Evolutionary conservation across 768 basidiomycete species (phyloP).

Genomic region (Galerina sulciceps): DNA sequence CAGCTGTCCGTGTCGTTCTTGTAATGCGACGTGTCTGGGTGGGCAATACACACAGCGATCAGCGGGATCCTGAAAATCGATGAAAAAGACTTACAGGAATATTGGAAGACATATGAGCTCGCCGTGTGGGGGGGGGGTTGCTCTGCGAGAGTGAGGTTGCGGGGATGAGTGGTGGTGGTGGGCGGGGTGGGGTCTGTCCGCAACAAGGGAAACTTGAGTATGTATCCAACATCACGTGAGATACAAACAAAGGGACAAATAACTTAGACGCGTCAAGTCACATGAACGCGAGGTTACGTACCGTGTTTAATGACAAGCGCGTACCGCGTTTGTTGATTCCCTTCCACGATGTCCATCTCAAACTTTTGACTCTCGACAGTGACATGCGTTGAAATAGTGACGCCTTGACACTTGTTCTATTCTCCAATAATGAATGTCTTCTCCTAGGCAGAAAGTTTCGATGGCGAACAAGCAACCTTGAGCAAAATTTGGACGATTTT

Average conservation of each 20-base stretch:
- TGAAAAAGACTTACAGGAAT: conserved; percentile 42
- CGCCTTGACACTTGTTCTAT: too few relatives aligned
- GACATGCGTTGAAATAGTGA: too few relatives aligned
- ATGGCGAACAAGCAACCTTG: too few relatives aligned
- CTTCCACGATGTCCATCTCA: background rate
- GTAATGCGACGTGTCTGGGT: conserved; percentile 74
- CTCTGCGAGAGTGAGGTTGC: conserved; percentile 16
- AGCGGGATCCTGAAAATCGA: conserved; percentile 15
- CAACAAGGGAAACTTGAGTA: conserved; percentile 25
- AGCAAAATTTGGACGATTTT: too few relatives aligned
- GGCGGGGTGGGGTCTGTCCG: conserved; percentile 26
- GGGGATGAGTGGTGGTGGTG: conserved; percentile 27
- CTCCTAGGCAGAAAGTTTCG: too few relatives aligned
- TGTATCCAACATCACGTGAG: conserved; percentile 51
- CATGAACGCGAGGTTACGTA: conserved; percentile 30
- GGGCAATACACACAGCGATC: background rate
- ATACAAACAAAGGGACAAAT: conserved; percentile 32
- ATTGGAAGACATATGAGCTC: conserved; percentile 47
- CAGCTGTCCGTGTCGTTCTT: conserved; percentile 49
- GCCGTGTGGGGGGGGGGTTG: conserved; percentile 24
- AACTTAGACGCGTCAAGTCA: conserved; percentile 41
- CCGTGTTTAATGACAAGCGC: conserved; percentile 17
- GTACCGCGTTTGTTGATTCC: conserved; percentile 14
- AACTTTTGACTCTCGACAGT: too few relatives aligned
- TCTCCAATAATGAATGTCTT: too few relatives aligned